Evolutionary conservation across 306 rosid species (phyloP), one percentile per base, ranked within the genome.

Genomic region (Arachis stenosperma): DNA sequence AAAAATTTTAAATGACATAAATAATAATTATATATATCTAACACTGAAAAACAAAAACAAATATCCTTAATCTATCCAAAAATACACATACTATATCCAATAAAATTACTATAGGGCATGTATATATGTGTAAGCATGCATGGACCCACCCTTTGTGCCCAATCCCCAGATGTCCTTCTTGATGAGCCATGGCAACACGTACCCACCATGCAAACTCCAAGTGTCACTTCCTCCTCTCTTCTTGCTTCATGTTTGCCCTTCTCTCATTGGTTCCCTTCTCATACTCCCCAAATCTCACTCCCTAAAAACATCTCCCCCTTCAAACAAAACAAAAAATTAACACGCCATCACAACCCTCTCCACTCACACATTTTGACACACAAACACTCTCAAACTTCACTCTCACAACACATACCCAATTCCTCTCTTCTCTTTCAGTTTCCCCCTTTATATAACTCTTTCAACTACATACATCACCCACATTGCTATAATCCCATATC

Each of bases 131-230:
- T 83, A 84, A 84, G 69, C 86, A 40, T 89, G 91, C 91, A 82
- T 84, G 96, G 86, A 73, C 96, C 89, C 88, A 84, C 90, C 39
- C 2, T 6, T 30, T 7, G 14, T 22, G 11, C 36, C 73, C 76
- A 58, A 72, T 73, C 56, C 87, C 87, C 82, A 85, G 68, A 71
- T 77, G 84, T 83, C 83, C 51, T 58, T 61, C 41, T 67, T 78
- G 73, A 40, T 51, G 12, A 82, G 64, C 47, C 42, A 75, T 68
- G 12, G 85, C 61, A 74, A 89, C 97, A 89, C 94, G 96, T 94
- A 87, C 88, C 88, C 93, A 84, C 87, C 71, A 67, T 77, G 71
- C 82, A 36, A 29, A 29, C 44, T 71, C 84, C 97, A 93, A 77
- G 87, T 84, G 97, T 81, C 95, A 50, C 67, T 75, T 63, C 66